Evolutionary conservation across 306 rosid genomes (phyloP), one percentile per base, ranked within the genome.

Genomic region (Cicer chorassanicum): DNA sequence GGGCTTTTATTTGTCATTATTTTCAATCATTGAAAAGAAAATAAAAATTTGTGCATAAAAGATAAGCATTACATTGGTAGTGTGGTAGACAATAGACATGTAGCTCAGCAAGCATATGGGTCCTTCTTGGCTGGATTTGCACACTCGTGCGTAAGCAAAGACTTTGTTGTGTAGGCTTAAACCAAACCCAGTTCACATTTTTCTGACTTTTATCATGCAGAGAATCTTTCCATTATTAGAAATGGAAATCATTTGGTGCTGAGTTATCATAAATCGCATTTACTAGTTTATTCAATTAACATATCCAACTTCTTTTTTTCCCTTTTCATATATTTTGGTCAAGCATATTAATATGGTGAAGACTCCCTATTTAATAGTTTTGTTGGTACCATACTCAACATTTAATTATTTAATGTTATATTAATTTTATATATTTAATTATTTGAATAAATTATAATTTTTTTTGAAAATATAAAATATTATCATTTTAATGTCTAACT

Each of bases 191-290:
- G 16, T 42, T 68, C 82, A 55, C 67, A 64, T 77, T 59, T 45
- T 77, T 77, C 78, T 72, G 60, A 44, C 81, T 72, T 76, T 72
- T 62, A 62, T 73, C 56, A 11, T 76, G 16, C 8, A 8, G 1
- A 59, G 89, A 82, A 83, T 85, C 83, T 86, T 88, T 86, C 93
- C 83, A 45, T 80, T 78, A 53, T 55, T 73, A 80, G 89, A 72
- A 86, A 83, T 73, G 81, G 89, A 72, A 86, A 83, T 39, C 10
- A 39, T 65, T 19, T 59, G 8, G 62, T 67, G 75, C 67, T 9
- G 60, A 62, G 53, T 36, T 1, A 55, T 60, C 57, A 42, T 41
- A 50, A 36, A 24, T 1, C 36, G 34, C 15, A 54, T 48, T 14
- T 57, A 5, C 12, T 39, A 0, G 14, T 12, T 46, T 36, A 44